Base-by-base conservation (phyloP, 2,329 filamentous ascomycete genomes). In the Didymella exigua region DNA sequence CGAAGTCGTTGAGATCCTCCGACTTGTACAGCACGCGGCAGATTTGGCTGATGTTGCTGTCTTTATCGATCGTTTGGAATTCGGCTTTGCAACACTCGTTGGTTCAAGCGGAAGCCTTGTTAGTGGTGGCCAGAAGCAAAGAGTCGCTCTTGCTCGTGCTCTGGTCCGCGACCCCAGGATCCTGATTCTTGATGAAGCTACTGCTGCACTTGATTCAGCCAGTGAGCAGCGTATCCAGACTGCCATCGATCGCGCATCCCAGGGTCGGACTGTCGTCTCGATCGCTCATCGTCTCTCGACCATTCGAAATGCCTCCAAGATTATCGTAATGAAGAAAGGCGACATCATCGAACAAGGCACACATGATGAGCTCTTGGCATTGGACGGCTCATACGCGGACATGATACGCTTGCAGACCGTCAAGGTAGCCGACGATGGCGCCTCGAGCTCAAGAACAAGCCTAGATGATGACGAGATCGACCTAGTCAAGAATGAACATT, bases 171-270 rank as follows among this genome's bases (percentile, higher is more conserved):
- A 86, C 40, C 84, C 84, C 2, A 77, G 77, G 44, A 81, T 88
- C 8, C 74, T 87, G 3, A 77, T 88, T 10, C 75, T 87, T 2
- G 86, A 88, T 38, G 85, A 88, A 65, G 84, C 85, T 2, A 88
- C 85, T 1, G 80, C 84, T 0, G 79, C 85, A 1, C 76, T 88
- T 0, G 85, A 88, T 65, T 84, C 84, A 13, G 78, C 78, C 2
- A 84, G 80, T 41, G 85, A 87, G 63, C 76, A 76, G 38, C 76
- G 79, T 4, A 85, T 87, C 37, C 81, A 85, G 62, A 60, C 57
- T 36, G 72, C 74, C 3, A 72, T 76, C 21, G 72, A 74, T 16
- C 63, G 62, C 16, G 70, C 69, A 14, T 69, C 71, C 4, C 41
- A 63, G 19, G 71, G 72, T 5, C 61, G 74, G 9, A 77, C 75